Evolutionary conservation across 2,329 filamentous ascomycete species (phyloP).

Genomic region (Nemania sp.): DNA sequence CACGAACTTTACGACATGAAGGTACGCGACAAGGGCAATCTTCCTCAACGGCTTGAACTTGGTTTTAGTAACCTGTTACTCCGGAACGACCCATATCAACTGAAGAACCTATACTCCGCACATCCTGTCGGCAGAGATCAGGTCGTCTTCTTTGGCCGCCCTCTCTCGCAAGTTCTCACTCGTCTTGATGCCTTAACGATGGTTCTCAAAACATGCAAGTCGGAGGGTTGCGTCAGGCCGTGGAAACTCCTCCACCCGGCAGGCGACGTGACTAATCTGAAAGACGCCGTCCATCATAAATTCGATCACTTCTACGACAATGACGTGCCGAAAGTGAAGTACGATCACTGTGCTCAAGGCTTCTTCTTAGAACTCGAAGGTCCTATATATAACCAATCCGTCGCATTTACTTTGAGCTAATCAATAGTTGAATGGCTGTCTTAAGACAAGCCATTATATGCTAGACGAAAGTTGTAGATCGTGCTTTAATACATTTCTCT

Average conservation of each 20-base stretch:
- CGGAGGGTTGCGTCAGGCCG: conserved; percentile 19
- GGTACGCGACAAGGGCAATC: background rate
- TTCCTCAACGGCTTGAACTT: background rate
- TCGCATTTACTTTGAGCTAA: conserved; percentile 2
- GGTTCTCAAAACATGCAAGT: conserved; percentile 24
- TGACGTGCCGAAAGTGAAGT: conserved; percentile 16
- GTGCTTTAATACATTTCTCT: too few relatives aligned
- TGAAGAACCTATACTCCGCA: conserved; percentile 9
- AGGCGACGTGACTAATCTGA: conserved; percentile 14
- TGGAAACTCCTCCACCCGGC: conserved; percentile 23
- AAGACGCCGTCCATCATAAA: conserved; percentile 16
- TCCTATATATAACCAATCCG: conserved; percentile 15
- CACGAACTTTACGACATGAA: conserved; percentile 59
- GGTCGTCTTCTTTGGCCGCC: conserved; percentile 3
- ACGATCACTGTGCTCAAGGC: conserved; percentile 20
- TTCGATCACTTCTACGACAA: conserved; percentile 23
- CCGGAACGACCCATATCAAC: conserved; percentile 16
- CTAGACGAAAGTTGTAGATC: too few relatives aligned
- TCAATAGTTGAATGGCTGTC: background rate
- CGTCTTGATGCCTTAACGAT: conserved; percentile 48
- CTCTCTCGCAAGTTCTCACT: conserved; percentile 28
- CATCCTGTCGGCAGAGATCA: background rate
- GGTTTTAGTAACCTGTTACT: background rate
- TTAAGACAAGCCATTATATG: too few relatives aligned
- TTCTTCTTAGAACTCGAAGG: conserved; percentile 20